A percentile compares a stretch with the other conserved stretches of the same genome.
These are phyloP conservation scores for Candida ovalis DNA, from an alignment of 805 yeast species.

Conservation along the genomic window DNA sequence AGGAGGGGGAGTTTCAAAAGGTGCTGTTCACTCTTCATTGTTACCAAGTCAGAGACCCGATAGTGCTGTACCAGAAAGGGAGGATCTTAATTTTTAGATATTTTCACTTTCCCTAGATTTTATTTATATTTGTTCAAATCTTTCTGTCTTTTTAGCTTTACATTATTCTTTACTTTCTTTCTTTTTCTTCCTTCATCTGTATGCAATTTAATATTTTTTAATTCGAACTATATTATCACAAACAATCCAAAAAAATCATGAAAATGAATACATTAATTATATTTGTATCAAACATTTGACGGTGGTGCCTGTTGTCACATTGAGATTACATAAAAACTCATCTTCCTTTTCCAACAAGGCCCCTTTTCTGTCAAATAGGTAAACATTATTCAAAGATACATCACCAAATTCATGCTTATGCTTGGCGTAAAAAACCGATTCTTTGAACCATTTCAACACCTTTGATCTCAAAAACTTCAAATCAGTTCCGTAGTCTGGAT, in stretches of 20 bases:
- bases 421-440: constrained; percentile 31
- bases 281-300: constrained; percentile 32
- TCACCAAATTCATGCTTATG: constrained; percentile 12
- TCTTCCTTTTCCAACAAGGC: constrained; percentile 37
- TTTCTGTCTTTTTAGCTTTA: neutral
- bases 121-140: neutral
- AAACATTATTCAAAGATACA: constrained; percentile 29
- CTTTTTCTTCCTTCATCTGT: neutral
- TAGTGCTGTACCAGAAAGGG: neutral
- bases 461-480: constrained; percentile 58
- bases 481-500: constrained; percentile 69
- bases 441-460: constrained; percentile 51
- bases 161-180: neutral
- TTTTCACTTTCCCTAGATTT: neutral
- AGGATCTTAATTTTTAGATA: neutral
- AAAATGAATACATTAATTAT: neutral
- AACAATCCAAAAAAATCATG: neutral
- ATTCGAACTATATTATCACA: neutral
- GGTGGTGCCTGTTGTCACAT: constrained; percentile 51
- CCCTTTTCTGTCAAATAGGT: constrained; percentile 32
- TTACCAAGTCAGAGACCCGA: no score
- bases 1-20: no score
- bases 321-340: constrained; percentile 46
- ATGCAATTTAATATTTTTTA: no score
- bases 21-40: no score